These are phyloP conservation scores for Aspergillus leporis DNA, from an alignment of 495 filamentous ascomycete species.

Conservation along the genomic window DNA sequence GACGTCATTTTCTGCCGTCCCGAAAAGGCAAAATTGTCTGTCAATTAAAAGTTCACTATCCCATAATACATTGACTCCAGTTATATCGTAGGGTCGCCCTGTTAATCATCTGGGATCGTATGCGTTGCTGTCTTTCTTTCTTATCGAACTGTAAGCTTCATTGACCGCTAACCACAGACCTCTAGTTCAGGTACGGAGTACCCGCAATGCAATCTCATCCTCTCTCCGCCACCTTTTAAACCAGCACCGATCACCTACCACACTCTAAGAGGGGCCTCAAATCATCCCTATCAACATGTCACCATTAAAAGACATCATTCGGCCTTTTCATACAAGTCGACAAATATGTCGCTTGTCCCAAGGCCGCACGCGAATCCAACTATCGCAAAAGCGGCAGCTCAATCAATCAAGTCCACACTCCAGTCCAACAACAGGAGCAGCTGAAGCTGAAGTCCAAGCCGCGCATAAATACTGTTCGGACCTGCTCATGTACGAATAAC, in stretches of 20 bases:
- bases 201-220: not conserved
- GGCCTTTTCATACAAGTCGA: conserved; percentile 22
- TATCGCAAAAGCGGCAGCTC: conserved; percentile 24
- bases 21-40: not conserved
- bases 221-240: not conserved
- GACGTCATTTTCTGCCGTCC: conserved; percentile 1
- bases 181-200: too few relatives aligned
- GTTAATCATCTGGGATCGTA: too few relatives aligned
- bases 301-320: conserved; percentile 22
- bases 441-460: conserved; percentile 50
- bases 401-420: conserved; percentile 21
- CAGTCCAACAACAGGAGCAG: conserved; percentile 23
- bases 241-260: not conserved
- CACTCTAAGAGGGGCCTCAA: not conserved
- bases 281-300: conserved; percentile 24
- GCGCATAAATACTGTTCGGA: conserved; percentile 57
- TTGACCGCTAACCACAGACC: too few relatives aligned
- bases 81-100: too few relatives aligned
- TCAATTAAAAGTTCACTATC: too few relatives aligned
- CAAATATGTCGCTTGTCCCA: conserved; percentile 19
- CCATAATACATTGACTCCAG: too few relatives aligned
- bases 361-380: conserved; percentile 7
- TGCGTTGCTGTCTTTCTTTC: too few relatives aligned
- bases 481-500: conserved; percentile 52
- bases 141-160: too few relatives aligned